Evolutionary conservation across 176 grass and related monocot species (phyloP), one percentile per base, ranked within the genome.

Genomic region (Hordeum marinum): DNA sequence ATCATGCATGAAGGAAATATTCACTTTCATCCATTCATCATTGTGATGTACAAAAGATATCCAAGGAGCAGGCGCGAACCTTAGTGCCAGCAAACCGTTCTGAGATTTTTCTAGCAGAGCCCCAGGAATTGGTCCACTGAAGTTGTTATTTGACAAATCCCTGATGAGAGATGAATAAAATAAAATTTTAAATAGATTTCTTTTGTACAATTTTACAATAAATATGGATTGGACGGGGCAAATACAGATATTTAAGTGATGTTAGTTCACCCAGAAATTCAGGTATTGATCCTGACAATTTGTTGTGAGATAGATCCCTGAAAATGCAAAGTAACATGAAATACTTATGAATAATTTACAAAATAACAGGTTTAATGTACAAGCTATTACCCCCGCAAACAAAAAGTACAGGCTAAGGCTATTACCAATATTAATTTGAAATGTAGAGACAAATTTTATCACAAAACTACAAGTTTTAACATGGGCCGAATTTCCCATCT

Each of bases 301-400:
- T 82, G 24, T 92, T 89, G 40, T 73, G 46, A 4, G 90, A 92
- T 21, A 92, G 59, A 68, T 92, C 78, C 86, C 78, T 92, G 78
- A 6, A 32, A 89, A 59, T 35, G 4, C 0, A 27, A 26, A 42
- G 29, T 13, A 11, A 15, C 17, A 74, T 37, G 63, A 75, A 41
- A 15, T 10, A 43, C 42, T 37, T 29, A 70, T 42, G 21, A 37
- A 37, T 37, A 37, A 37, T 37, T 37, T 43, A 43, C 10, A 43
- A 41, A 43, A 10, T 10, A 42, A 43, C 42, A 43, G 9, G 42
- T 43, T 43, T 43, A 10, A 37, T 37, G 36, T 37, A 37, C 36
- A 37, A 37, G 6, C 36, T 37, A 37, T 37, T 37, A 37, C 36
- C 32, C 32, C 32, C 32, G 32, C 32, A 34, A 4, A 34, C 32